Evolutionary conservation across 371 early-diverging fungal genomes (phyloP), one percentile per base, ranked within the genome.

Genomic region (Cokeromyces recurvatus): DNA sequence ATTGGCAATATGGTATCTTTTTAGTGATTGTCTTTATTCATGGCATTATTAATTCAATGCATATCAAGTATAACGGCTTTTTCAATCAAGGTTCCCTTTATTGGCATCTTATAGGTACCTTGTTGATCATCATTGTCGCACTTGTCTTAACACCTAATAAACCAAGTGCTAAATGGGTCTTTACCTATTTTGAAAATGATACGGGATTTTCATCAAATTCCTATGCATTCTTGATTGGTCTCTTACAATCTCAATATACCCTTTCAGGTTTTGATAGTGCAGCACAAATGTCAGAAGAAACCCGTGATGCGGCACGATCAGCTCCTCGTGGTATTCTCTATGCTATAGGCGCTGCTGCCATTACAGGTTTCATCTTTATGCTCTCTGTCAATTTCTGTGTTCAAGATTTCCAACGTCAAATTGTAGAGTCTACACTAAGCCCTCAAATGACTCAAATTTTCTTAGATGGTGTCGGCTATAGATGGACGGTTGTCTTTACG

Each of bases 201-300:
- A 63, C 70, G 6, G 70, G 70, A 4, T 69, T 69, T 20, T 52
- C 58, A 6, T 55, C 46, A 16, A 55, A 44, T 36, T 55, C 58
- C 0, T 69, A 60, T 27, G 63, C 66, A 7, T 69, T 69, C 32
- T 54, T 69, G 40, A 57, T 69, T 17, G 70, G 63, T 31, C 50
- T 69, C 15, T 51, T 69, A 22, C 70, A 69, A 53, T 62, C 63
- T 32, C 77, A 74, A 47, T 77, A 69, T 58, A 75, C 78, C 12
- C 57, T 77, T 37, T 76, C 75, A 31, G 81, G 85, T 12, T 86
- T 82, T 59, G 87, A 86, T 44, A 74, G 82, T 22, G 77, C 82
- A 11, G 85, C 85, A 12, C 85, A 87, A 52, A 79, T 87, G 77
- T 71, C 80, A 14, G 87, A 87, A 48, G 87, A 86, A 59, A 85